phyloP scores from a whole-genome alignment of 371 early-diverging fungal species.

The Parasitella parasitica region DNA sequence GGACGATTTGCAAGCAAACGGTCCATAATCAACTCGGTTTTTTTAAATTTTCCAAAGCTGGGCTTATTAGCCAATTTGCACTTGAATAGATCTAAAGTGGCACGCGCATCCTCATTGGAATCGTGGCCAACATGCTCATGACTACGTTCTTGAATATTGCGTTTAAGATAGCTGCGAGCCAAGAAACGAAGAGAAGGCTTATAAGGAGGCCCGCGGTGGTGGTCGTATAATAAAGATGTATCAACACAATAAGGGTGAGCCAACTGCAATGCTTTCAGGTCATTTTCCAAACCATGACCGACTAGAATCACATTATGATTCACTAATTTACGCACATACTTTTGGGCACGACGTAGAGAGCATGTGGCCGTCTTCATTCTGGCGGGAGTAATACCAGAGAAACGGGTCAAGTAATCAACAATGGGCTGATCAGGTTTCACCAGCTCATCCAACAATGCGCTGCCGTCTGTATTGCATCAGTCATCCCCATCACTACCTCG shows the following conservation, averaged over 20 bases:
- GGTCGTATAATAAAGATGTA: conserved; percentile 67
- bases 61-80: conserved; percentile 53
- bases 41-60: conserved; percentile 50
- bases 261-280: conserved; percentile 43
- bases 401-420: conserved; percentile 68
- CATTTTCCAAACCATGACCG: conserved; percentile 48
- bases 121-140: conserved; percentile 66
- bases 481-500: background rate
- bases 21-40: conserved; percentile 52
- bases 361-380: conserved; percentile 54
- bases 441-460: conserved; percentile 67
- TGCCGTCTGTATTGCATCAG: conserved; percentile 29
- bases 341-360: conserved; percentile 60
- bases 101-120: conserved; percentile 74
- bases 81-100: conserved; percentile 71
- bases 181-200: conserved; percentile 59
- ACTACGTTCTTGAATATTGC: conserved; percentile 58
- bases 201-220: conserved; percentile 59
- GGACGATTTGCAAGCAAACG: conserved; percentile 45
- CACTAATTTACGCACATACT: conserved; percentile 52
- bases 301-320: conserved; percentile 59
- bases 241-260: conserved; percentile 72
- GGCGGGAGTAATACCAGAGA: conserved; percentile 70
- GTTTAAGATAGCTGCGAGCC: conserved; percentile 54
- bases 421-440: conserved; percentile 68